Percentiles rank a stretch among this genome's conserved stretches.
Conservation (phyloP, 2,329 filamentous ascomycete genomes). For the Penicillium polonicum region DNA sequence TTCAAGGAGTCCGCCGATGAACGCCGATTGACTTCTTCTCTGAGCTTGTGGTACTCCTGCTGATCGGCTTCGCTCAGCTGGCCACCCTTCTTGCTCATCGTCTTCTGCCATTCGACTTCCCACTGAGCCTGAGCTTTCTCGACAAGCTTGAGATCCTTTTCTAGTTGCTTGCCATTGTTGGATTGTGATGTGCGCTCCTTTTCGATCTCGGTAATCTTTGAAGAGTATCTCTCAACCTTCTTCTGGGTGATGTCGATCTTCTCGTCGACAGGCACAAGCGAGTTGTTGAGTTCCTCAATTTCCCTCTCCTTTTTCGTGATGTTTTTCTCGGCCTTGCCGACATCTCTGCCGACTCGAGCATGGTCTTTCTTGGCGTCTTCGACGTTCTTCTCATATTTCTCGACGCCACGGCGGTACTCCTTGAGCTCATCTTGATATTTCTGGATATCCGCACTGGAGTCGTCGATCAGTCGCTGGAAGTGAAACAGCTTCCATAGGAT, state of each 20-base stretch:
- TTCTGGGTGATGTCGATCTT: conserved; percentile 78
- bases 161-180: conserved; percentile 66
- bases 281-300: conserved; percentile 82
- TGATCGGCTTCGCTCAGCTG: conserved; percentile 82
- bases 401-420: conserved; percentile 83
- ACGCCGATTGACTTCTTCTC: conserved; percentile 78
- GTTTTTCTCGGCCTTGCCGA: conserved; percentile 75
- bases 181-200: conserved; percentile 75
- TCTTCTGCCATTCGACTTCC: conserved; percentile 81
- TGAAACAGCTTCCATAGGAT: conserved; percentile 97
- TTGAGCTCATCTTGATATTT: conserved; percentile 93
- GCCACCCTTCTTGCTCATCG: conserved; percentile 80
- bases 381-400: conserved; percentile 76
- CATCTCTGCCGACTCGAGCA: conserved; percentile 70
- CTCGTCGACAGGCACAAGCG: conserved; percentile 83
- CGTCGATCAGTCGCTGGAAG: conserved; percentile 89
- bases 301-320: conserved; percentile 85
- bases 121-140: conserved; percentile 87
- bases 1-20: conserved; percentile 78
- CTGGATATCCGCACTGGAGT: conserved; percentile 84
- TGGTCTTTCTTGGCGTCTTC: conserved; percentile 84
- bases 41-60: conserved; percentile 83
- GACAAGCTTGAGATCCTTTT: conserved; percentile 79
- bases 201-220: conserved; percentile 66
- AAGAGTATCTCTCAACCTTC: conserved; percentile 67